Base-by-base conservation (phyloP, 2,329 filamentous ascomycete species). In the Emergomyces orientalis region DNA sequence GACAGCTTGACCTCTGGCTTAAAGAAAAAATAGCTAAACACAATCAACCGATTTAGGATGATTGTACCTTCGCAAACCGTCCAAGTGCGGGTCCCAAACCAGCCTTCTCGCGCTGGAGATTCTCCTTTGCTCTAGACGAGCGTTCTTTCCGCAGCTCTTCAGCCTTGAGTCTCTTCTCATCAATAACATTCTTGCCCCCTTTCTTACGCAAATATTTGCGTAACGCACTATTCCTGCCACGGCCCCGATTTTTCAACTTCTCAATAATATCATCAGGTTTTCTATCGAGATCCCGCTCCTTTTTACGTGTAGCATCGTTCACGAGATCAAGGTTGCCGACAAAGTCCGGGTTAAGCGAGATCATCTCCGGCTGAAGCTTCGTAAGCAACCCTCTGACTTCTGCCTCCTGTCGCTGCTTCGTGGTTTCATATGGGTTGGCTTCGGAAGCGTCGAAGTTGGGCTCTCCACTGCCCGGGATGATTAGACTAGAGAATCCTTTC, bases 291-390 rank as follows among this genome's bases (percentile, higher is more conserved):
- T 96, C 88, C 71, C 84, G 86, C 71, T 95, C 91, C 32, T 86
- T 86, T 71, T 86, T 83, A 58, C 88, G 83, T 79, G 94, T 87
- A 78, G 89, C 83, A 65, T 92, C 86, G 43, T 88, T 90, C 59
- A 89, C 84, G 63, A 91, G 80, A 73, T 99, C 92, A 39, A 99
- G 81, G 68, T 87, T 90, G 62, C 94, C 94, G 69, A 99, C 86
- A 72, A 91, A 95, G 75, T 94, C 89, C 68, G 94, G 93, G 73
- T 99, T 88, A 27, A 99, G 81, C 1, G 91, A 90, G 66, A 99
- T 99, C 91, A 97, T 99, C 72, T 96, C 93, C 3, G 94, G 93
- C 71, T 92, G 86, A 57, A 99, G 82, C 80, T 99, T 99, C 81
- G 95, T 96, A 69, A 99, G 85, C 67, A 99, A 82, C 14, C 84